phyloP scores from a whole-genome alignment of 1,284 basidiomycete species.

The Ceratobasidium sp. region DNA sequence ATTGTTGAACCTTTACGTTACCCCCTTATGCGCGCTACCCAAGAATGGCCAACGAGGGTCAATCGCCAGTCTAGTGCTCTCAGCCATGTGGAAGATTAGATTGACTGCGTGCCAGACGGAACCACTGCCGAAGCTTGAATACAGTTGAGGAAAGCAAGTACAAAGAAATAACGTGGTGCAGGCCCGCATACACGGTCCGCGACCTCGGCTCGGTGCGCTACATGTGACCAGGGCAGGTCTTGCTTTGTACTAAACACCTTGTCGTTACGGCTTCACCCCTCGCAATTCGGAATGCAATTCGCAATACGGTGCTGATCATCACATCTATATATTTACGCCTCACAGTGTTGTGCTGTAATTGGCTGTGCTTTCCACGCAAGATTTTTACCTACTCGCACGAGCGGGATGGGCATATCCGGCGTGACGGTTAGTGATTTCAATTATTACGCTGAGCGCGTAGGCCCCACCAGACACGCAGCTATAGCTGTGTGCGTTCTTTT shows the following conservation, averaged over 20 bases:
- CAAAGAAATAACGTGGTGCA: conserved; percentile 22
- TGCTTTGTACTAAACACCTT: conserved; percentile 26
- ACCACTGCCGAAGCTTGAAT: background rate
- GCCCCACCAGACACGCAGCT: background rate
- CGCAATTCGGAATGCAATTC: conserved; percentile 34
- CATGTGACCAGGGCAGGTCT: conserved; percentile 11
- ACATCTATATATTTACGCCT: conserved; percentile 18
- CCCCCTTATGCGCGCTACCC: conserved; percentile 26
- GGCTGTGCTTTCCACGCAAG: conserved; percentile 14
- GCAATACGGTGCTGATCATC: conserved; percentile 28
- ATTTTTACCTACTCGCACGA: background rate
- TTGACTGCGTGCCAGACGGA: conserved; percentile 11
- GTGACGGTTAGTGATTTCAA: background rate
- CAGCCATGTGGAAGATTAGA: conserved; percentile 33
- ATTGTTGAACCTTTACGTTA: conserved; percentile 38
- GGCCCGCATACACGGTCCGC: conserved; percentile 10
- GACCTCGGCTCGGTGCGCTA: conserved; percentile 5
- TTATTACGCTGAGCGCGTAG: conserved; percentile 5
- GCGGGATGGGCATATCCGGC: background rate
- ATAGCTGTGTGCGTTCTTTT: background rate
- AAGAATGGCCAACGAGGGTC: conserved; percentile 25
- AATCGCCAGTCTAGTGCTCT: background rate
- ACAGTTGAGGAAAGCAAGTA: background rate
- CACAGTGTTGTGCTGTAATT: conserved; percentile 3
- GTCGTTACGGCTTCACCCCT: conserved; percentile 31